These are phyloP conservation scores for Pueraria montana DNA, from an alignment of 306 rosid species.

Conservation along the genomic window DNA sequence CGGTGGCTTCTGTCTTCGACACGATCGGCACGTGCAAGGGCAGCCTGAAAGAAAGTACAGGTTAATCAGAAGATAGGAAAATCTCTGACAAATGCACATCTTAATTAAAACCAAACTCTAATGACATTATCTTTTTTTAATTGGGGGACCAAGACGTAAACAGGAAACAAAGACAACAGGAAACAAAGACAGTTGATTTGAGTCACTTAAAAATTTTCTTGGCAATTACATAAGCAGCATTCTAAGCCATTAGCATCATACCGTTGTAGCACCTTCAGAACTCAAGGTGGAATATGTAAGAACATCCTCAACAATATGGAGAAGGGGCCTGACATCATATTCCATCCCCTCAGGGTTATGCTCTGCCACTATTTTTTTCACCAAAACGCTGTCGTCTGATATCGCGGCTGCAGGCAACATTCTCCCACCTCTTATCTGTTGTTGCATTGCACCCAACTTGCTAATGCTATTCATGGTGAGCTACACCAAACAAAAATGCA, in stretches of 20 bases:
- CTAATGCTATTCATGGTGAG: constrained; percentile 48
- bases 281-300: constrained; percentile 51
- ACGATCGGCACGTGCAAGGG: constrained; percentile 42
- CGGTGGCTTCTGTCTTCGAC: constrained; percentile 54
- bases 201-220: background rate
- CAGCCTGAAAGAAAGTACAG: constrained; percentile 49
- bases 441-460: constrained; percentile 56
- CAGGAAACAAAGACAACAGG: background rate
- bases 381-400: constrained; percentile 58
- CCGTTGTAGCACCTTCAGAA: constrained; percentile 48
- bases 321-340: constrained; percentile 62
- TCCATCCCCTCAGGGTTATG: constrained; percentile 63
- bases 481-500: constrained; percentile 27
- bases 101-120: background rate
- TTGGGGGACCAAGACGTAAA: background rate
- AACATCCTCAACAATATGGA: constrained; percentile 67
- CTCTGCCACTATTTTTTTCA: constrained; percentile 60
- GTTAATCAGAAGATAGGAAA: constrained; percentile 28
- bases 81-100: background rate
- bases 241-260: constrained; percentile 22
- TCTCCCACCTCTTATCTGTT: constrained; percentile 52
- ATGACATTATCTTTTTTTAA: background rate
- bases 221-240: background rate
- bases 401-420: constrained; percentile 40
- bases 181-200: background rate